phyloP scores from a whole-genome alignment of 2,329 filamentous ascomycete genomes.

The Clarireedia sp. region DNA sequence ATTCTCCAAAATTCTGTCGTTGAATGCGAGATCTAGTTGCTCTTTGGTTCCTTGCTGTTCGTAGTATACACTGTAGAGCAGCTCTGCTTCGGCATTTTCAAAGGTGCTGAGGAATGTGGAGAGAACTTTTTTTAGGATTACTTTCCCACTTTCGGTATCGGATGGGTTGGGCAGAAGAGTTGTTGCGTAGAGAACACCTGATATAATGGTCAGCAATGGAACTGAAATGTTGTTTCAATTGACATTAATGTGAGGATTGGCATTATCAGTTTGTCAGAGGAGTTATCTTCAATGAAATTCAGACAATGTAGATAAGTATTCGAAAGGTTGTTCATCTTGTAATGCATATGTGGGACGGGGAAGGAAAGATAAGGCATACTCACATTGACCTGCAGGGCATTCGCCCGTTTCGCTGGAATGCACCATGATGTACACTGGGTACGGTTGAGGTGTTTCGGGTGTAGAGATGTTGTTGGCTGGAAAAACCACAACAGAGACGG shows the following conservation, averaged over 20 bases:
- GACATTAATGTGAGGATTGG: constrained; percentile 22
- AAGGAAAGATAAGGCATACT: constrained; percentile 40
- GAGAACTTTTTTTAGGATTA: constrained; percentile 6
- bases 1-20: constrained; percentile 58
- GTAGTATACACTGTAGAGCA: constrained; percentile 48
- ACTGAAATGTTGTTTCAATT: constrained; percentile 7
- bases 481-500: constrained; percentile 63
- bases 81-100: constrained; percentile 25
- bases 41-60: constrained; percentile 39
- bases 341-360: constrained; percentile 30
- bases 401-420: constrained; percentile 91
- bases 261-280: constrained; percentile 83
- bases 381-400: constrained; percentile 83
- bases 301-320: constrained; percentile 99
- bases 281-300: constrained; percentile 83
- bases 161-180: constrained; percentile 14
- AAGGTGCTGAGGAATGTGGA: constrained; percentile 27
- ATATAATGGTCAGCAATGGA: constrained; percentile 14
- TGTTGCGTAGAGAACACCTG: constrained; percentile 31
- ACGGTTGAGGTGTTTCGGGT: constrained; percentile 30
- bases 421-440: constrained; percentile 53
- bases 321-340: constrained; percentile 74
- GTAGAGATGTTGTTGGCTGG: constrained; percentile 43
- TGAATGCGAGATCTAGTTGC: constrained; percentile 60
- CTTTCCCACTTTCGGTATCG: constrained; percentile 16